A percentile compares a stretch with the other conserved stretches of the same genome.
phyloP scores from a whole-genome alignment of 1,284 basidiomycete genomes.

The Boletus calvinii region DNA sequence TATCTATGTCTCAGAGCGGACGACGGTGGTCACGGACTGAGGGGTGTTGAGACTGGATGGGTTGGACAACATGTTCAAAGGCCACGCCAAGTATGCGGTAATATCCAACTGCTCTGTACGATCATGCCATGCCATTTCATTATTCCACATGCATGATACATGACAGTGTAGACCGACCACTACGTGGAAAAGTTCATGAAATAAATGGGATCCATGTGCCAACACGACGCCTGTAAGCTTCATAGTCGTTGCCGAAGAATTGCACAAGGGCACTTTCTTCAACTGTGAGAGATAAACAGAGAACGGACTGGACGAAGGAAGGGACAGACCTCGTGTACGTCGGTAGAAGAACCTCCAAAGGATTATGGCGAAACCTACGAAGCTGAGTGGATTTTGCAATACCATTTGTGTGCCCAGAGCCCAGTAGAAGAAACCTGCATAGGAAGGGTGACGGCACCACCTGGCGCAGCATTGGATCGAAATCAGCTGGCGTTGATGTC shows the following conservation, averaged over 20 bases:
- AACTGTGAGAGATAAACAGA: slow-evolving; percentile 40
- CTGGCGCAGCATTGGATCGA: slow-evolving; percentile 39
- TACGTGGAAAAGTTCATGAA: slow-evolving; percentile 39
- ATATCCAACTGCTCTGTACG: slow-evolving; percentile 29
- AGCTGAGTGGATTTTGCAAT: slow-evolving; percentile 82
- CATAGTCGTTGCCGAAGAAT: slow-evolving; percentile 85
- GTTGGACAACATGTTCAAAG: slow-evolving; percentile 12
- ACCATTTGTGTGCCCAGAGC: slow-evolving; percentile 93
- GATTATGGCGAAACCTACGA: slow-evolving; percentile 59
- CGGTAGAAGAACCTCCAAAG: slow-evolving; percentile 87
- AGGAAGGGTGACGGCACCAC: slow-evolving; percentile 93
- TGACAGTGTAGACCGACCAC: not conserved
- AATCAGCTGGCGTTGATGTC: not conserved
- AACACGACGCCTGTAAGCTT: slow-evolving; percentile 65
- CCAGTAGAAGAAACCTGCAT: slow-evolving; percentile 98
- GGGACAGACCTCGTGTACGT: slow-evolving; percentile 72
- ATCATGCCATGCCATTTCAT: slow-evolving; percentile 24
- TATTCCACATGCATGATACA: slow-evolving; percentile 4
- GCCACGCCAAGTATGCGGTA: slow-evolving; percentile 25
- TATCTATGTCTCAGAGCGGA: slow-evolving; percentile 91
- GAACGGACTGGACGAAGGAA: not conserved
- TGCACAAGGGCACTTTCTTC: slow-evolving; percentile 72
- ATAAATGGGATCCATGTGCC: slow-evolving; percentile 76
- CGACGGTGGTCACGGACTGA: slow-evolving; percentile 54
- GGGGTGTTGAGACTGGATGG: slow-evolving; percentile 19